Conservation (phyloP, 2,329 filamentous ascomycete species). For the Penicillium vulpinum region DNA sequence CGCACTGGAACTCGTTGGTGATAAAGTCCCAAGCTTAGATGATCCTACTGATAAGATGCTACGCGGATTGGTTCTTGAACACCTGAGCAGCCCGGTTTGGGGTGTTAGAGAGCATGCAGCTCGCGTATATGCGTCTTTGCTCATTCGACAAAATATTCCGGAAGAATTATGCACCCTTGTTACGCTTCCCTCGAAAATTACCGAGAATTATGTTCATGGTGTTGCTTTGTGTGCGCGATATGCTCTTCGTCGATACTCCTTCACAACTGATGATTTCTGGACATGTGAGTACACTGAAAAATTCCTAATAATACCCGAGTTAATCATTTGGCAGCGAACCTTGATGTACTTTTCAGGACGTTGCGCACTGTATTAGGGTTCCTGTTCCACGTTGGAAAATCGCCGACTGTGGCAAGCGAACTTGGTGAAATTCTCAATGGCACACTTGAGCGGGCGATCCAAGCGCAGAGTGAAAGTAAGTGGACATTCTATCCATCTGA, state of each 20-base stretch:
- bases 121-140: conserved; percentile 43
- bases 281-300: conserved; percentile 28
- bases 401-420: conserved; percentile 37
- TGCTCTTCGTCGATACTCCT: conserved; percentile 38
- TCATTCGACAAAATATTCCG: conserved; percentile 36
- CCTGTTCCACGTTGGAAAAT: conserved; percentile 31
- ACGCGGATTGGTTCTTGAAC: conserved; percentile 34
- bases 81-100: conserved; percentile 48
- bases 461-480: conserved; percentile 34
- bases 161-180: conserved; percentile 30
- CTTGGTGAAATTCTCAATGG: conserved; percentile 43
- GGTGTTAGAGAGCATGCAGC: conserved; percentile 50
- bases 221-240: conserved; percentile 41
- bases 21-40: conserved; percentile 40
- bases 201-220: conserved; percentile 46
- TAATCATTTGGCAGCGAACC: conserved; percentile 29
- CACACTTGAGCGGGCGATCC: conserved; percentile 34
- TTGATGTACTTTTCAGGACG: conserved; percentile 26
- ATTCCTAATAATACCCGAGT: not conserved
- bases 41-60: conserved; percentile 37
- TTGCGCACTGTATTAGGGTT: conserved; percentile 28
- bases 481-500: not conserved
- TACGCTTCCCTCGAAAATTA: conserved; percentile 12
- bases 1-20: conserved; percentile 48
- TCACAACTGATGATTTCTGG: conserved; percentile 36